Conservation (phyloP, 768 basidiomycete genomes). For the Leucosporidium creatinivorum region DNA sequence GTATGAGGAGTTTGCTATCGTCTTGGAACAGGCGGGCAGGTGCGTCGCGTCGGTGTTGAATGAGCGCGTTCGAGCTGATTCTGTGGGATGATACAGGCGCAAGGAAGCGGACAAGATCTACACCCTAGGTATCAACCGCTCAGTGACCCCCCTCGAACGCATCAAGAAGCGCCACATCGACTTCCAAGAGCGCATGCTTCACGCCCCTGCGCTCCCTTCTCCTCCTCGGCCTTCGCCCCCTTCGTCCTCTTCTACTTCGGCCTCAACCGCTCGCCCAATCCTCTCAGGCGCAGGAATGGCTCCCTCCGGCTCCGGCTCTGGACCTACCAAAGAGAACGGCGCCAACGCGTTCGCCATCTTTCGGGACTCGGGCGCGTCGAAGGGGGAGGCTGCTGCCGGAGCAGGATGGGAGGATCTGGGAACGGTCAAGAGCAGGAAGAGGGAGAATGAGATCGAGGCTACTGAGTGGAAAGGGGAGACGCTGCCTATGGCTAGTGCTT, state of each 20-base stretch:
- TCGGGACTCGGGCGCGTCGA: slow-evolving; percentile 18
- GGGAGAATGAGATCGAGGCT: slow-evolving; percentile 46
- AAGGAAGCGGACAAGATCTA: slow-evolving; percentile 75
- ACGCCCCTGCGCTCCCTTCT: slow-evolving; percentile 37
- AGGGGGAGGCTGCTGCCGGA: slow-evolving; percentile 14
- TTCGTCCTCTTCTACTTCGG: background rate
- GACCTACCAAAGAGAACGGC: slow-evolving; percentile 28
- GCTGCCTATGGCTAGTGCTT: slow-evolving; percentile 39
- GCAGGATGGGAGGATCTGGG: slow-evolving; percentile 46
- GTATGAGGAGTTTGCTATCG: slow-evolving; percentile 83
- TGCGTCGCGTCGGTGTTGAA: slow-evolving; percentile 45
- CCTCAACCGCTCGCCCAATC: slow-evolving; percentile 10
- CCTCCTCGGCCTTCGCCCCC: slow-evolving; percentile 4
- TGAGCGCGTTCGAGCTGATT: background rate
- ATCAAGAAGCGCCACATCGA: slow-evolving; percentile 73
- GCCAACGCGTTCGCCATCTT: slow-evolving; percentile 35
- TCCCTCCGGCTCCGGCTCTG: slow-evolving; percentile 39
- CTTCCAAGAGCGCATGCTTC: slow-evolving; percentile 60
- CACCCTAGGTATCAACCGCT: slow-evolving; percentile 69
- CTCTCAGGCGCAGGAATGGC: slow-evolving; percentile 40
- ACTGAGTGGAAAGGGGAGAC: slow-evolving; percentile 46
- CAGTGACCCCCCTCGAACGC: slow-evolving; percentile 72
- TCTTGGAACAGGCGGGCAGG: slow-evolving; percentile 70
- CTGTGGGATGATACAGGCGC: slow-evolving; percentile 46
- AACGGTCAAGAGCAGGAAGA: slow-evolving; percentile 43